phyloP scores from a whole-genome alignment of 371 early-diverging fungal species.

The Mortierella sp. region DNA sequence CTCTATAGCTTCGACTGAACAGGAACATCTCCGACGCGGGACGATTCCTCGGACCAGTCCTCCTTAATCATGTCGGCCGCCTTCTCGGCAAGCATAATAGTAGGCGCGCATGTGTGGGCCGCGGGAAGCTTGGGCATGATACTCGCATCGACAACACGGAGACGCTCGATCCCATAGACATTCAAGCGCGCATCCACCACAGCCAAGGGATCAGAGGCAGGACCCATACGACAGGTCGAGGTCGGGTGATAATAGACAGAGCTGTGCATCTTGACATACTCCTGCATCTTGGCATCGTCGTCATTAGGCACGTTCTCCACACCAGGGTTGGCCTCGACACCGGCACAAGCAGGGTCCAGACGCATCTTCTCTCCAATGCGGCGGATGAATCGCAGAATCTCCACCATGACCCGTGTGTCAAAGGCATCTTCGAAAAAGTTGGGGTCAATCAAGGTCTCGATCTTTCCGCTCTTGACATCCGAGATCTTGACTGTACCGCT shows the following conservation, averaged over 20 bases:
- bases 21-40: slow-evolving; percentile 4
- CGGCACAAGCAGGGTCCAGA: slow-evolving; percentile 30
- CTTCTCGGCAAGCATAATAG: slow-evolving; percentile 55
- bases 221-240: slow-evolving; percentile 58
- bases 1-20: not conserved
- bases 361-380: slow-evolving; percentile 29
- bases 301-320: slow-evolving; percentile 29
- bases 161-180: slow-evolving; percentile 53
- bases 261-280: slow-evolving; percentile 23
- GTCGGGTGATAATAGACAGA: slow-evolving; percentile 33
- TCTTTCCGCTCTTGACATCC: slow-evolving; percentile 28
- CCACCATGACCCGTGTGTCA: slow-evolving; percentile 41
- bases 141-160: slow-evolving; percentile 58
- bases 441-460: slow-evolving; percentile 43
- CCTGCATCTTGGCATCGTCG: slow-evolving; percentile 32
- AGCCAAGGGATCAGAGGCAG: slow-evolving; percentile 40
- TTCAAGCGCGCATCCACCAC: slow-evolving; percentile 58
- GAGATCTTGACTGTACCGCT: slow-evolving; percentile 34
- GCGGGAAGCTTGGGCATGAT: slow-evolving; percentile 48
- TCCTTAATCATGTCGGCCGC: slow-evolving; percentile 55
- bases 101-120: slow-evolving; percentile 41
- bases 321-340: slow-evolving; percentile 37
- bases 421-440: slow-evolving; percentile 50
- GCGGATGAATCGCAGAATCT: slow-evolving; percentile 33
- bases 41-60: slow-evolving; percentile 37